Conservation (phyloP, 1,284 basidiomycete genomes). For the Boletellus deceptivus region DNA sequence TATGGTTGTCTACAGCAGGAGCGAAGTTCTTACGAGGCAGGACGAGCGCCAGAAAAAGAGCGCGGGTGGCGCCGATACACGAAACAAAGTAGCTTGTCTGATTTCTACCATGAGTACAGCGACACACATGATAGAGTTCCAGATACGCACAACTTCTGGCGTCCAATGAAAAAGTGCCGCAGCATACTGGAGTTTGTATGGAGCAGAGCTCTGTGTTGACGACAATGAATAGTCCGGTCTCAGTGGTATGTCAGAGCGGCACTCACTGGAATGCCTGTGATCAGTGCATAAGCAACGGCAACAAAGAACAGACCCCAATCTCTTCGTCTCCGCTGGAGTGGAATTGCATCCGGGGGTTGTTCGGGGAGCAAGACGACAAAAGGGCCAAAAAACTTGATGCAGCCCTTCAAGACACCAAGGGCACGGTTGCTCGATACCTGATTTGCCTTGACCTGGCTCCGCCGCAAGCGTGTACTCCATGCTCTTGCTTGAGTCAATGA, state of each 20-base stretch:
- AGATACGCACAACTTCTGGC: constrained; percentile 57
- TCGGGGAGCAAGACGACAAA: constrained; percentile 63
- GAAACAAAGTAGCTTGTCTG: constrained; percentile 80
- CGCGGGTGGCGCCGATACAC: constrained; percentile 55
- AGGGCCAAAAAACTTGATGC: constrained; percentile 63
- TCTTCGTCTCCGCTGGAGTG: constrained; percentile 41
- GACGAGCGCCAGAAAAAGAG: constrained; percentile 58
- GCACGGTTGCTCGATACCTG: constrained; percentile 1
- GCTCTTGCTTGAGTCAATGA: constrained; percentile 50
- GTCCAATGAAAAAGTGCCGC: constrained; percentile 68
- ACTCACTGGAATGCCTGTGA: constrained; percentile 56
- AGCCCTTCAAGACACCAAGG: constrained; percentile 28
- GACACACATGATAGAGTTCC: not conserved
- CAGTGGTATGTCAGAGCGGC: not conserved
- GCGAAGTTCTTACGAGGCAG: constrained; percentile 57
- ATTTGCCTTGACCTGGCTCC: constrained; percentile 6
- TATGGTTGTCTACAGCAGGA: not conserved
- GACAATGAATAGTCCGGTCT: constrained; percentile 1
- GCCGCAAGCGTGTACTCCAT: constrained; percentile 16
- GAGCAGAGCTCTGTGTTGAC: constrained; percentile 54
- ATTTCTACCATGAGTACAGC: constrained; percentile 5
- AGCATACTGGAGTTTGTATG: constrained; percentile 71
- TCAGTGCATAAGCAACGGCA: constrained; percentile 54
- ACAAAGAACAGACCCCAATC: constrained; percentile 73
- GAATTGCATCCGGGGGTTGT: constrained; percentile 28